Percentiles rank a stretch among this genome's conserved stretches.
phyloP scores from a whole-genome alignment of 2,329 filamentous ascomycete genomes.

The Trichoderma oligosporum region DNA sequence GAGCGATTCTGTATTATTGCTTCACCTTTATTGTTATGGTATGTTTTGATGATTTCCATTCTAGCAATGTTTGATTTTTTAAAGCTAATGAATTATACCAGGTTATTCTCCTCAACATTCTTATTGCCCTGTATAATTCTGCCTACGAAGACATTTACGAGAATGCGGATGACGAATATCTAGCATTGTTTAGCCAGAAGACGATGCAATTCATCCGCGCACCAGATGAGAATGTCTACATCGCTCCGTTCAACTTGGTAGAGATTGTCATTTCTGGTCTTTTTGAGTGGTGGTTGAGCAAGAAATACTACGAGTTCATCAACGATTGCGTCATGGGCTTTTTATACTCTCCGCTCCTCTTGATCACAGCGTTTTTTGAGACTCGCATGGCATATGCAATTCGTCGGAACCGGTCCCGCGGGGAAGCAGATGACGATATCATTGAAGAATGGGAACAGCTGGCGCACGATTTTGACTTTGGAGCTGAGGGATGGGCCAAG shows the following conservation, averaged over 20 bases:
- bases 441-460: conserved; percentile 93
- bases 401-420: conserved; percentile 67
- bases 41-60: conserved; percentile 25
- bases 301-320: conserved; percentile 66
- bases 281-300: conserved; percentile 94
- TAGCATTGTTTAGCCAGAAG: conserved; percentile 88
- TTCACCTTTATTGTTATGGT: conserved; percentile 98
- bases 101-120: conserved; percentile 82
- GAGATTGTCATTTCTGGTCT: conserved; percentile 77
- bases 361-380: conserved; percentile 73
- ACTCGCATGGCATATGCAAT: conserved; percentile 63
- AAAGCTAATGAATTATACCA: conserved; percentile 23
- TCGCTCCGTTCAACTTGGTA: conserved; percentile 89
- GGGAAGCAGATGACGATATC: conserved; percentile 85
- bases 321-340: conserved; percentile 87
- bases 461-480: conserved; percentile 67
- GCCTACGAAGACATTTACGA: conserved; percentile 93
- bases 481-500: conserved; percentile 81
- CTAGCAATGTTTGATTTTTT: not conserved
- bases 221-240: conserved; percentile 97
- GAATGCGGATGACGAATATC: conserved; percentile 91
- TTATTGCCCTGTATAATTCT: conserved; percentile 95
- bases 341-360: conserved; percentile 78
- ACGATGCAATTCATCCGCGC: conserved; percentile 96
- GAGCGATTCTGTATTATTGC: conserved; percentile 91